Evolutionary conservation across 148 eudicot species (phyloP).

Genomic region (Rhododendron ovatum): DNA sequence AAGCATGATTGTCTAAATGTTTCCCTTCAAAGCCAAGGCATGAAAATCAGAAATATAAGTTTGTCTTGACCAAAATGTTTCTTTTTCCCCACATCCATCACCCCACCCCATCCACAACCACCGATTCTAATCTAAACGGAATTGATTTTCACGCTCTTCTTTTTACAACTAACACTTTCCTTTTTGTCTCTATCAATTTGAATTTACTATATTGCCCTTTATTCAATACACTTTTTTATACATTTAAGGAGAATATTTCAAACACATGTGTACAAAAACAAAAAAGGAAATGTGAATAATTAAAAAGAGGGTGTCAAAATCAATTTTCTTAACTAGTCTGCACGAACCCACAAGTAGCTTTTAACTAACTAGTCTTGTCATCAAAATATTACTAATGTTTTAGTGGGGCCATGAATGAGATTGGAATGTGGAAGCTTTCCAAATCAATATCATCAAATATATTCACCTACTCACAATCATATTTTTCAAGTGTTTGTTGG

Average conservation of each 20-base stretch:
- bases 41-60: too few relatives aligned
- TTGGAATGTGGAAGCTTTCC: background rate
- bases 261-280: too few relatives aligned
- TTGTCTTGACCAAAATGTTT: background rate
- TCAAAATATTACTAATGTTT: background rate
- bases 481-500: background rate
- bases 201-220: too few relatives aligned
- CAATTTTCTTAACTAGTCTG: too few relatives aligned
- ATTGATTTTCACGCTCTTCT: too few relatives aligned
- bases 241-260: too few relatives aligned
- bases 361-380: background rate
- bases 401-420: background rate
- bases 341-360: background rate
- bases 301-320: too few relatives aligned
- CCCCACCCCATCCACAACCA: background rate
- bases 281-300: too few relatives aligned
- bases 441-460: background rate
- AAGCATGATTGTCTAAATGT: background rate
- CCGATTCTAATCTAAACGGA: background rate
- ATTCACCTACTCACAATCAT: background rate
- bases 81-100: background rate
- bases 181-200: too few relatives aligned
- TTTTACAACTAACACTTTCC: too few relatives aligned
- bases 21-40: slow-evolving; percentile 6
- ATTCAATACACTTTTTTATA: too few relatives aligned